Conservation (phyloP, 129 eudicot genomes). For the Artemisia argyi region DNA sequence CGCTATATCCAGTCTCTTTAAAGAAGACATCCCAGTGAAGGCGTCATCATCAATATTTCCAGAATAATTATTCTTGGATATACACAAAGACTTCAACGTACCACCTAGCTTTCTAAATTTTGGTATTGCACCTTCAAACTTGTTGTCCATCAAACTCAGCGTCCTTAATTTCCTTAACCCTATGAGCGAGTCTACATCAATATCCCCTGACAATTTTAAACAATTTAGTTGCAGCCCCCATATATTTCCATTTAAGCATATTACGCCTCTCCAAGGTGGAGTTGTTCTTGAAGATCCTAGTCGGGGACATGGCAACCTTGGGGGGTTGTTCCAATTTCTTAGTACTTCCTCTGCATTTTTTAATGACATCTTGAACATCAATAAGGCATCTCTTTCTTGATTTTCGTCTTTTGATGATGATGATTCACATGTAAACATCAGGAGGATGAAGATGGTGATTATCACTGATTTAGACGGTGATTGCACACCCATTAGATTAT, state of each 20-base stretch:
- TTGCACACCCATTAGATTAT: too few species aligned
- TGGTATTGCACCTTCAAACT: constrained; percentile 51
- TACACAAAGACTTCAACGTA: constrained; percentile 28
- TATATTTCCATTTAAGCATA: constrained; percentile 32
- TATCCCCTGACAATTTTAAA: constrained; percentile 51
- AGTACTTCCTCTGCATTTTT: too few species aligned
- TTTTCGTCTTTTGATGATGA: too few species aligned
- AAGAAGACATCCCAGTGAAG: constrained; percentile 32
- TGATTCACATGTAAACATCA: too few species aligned
- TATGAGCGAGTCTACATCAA: constrained; percentile 38
- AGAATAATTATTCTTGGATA: constrained; percentile 44
- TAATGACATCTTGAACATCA: too few species aligned
- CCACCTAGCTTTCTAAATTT: constrained; percentile 24
- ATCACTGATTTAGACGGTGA: too few species aligned
- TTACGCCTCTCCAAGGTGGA: constrained; percentile 47
- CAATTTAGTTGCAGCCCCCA: constrained; percentile 48
- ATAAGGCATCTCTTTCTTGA: too few species aligned
- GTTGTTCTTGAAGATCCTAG: neutral
- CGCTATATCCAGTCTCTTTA: constrained; percentile 40
- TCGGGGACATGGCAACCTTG: too few species aligned
- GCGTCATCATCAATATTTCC: constrained; percentile 44
- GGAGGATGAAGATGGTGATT: too few species aligned
- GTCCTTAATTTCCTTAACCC: constrained; percentile 28
- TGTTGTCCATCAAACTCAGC: constrained; percentile 57
- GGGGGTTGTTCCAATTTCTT: too few species aligned